These are phyloP conservation scores for Termitomyces sp. DNA, from an alignment of 768 basidiomycete genomes.

Conservation along the genomic window DNA sequence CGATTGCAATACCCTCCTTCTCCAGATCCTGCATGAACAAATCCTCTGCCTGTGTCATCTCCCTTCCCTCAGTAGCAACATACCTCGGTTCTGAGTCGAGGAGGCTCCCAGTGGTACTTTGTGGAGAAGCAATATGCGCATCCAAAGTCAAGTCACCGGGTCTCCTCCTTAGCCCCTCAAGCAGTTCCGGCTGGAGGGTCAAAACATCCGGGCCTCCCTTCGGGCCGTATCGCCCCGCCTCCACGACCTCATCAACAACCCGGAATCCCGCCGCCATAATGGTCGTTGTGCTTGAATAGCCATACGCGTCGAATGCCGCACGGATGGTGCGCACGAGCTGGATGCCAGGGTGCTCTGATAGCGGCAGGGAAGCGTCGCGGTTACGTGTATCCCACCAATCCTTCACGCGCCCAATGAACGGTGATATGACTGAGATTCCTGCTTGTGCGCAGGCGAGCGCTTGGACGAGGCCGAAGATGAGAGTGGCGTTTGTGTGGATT, in stretches of 20 bases:
- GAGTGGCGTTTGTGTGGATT: conserved; percentile 35
- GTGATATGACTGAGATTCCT: conserved; percentile 30
- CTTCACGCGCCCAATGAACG: conserved; percentile 37
- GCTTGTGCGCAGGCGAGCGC: conserved; percentile 36
- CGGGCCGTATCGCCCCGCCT: conserved; percentile 24
- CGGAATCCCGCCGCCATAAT: conserved; percentile 36
- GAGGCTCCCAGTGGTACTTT: too few relatives aligned
- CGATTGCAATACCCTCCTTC: conserved; percentile 26
- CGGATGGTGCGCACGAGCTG: conserved; percentile 28
- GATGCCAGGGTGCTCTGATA: conserved; percentile 27
- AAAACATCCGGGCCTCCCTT: conserved; percentile 28
- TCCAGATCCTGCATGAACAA: conserved; percentile 22
- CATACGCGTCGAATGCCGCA: conserved; percentile 21
- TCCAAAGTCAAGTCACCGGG: too few relatives aligned
- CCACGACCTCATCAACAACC: conserved; percentile 29
- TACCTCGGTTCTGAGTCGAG: not conserved
- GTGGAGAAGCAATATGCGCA: too few relatives aligned
- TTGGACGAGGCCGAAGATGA: conserved; percentile 32
- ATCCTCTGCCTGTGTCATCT: conserved; percentile 1
- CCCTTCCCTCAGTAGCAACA: not conserved
- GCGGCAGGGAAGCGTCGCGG: not conserved
- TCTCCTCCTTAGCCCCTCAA: conserved; percentile 23
- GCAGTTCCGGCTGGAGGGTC: conserved; percentile 32
- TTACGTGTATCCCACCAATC: conserved; percentile 32
- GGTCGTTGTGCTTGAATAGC: conserved; percentile 24